These are phyloP conservation scores for Backusella tuberculispora DNA, from an alignment of 192 early-diverging fungal species.

Conservation along the genomic window DNA sequence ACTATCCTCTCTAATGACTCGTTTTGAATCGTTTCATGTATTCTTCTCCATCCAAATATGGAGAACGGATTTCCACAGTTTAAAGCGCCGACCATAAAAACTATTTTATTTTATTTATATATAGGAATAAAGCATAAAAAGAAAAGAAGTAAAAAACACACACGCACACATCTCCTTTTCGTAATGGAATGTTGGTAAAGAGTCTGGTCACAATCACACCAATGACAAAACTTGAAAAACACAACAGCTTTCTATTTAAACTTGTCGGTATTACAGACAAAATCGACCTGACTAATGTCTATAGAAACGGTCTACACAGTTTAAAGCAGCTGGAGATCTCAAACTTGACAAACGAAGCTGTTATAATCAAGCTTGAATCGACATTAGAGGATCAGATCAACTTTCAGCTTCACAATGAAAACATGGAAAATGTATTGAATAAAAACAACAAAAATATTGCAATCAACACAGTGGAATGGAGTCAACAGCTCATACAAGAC, in stretches of 20 bases:
- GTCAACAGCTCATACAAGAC: constrained; percentile 52
- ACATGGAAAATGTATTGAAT: constrained; percentile 56
- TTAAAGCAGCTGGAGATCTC: constrained; percentile 70
- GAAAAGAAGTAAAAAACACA: not conserved
- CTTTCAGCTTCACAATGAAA: constrained; percentile 89
- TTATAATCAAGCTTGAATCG: constrained; percentile 74
- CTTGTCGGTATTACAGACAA: constrained; percentile 26
- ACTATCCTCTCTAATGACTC: too few relatives aligned
- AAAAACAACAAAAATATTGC: constrained; percentile 22
- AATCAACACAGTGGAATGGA: constrained; percentile 66
- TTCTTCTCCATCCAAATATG: too few relatives aligned
- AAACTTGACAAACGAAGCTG: constrained; percentile 59
- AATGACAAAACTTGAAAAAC: not conserved
- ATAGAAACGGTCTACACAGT: constrained; percentile 79
- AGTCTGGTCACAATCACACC: not conserved
- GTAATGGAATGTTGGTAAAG: constrained; percentile 13
- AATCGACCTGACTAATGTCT: constrained; percentile 74
- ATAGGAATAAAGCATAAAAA: too few relatives aligned
- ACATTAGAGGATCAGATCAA: constrained; percentile 78
- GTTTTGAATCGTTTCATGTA: too few relatives aligned
- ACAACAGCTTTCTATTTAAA: not conserved
- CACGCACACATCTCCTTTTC: not conserved
- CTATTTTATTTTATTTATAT: too few relatives aligned
- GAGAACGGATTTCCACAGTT: too few relatives aligned
- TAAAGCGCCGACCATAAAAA: too few relatives aligned